Evolutionary conservation across 2,329 filamentous ascomycete species (phyloP), one percentile per base, ranked within the genome.

Genomic region (Dothideomycetes sp.): DNA sequence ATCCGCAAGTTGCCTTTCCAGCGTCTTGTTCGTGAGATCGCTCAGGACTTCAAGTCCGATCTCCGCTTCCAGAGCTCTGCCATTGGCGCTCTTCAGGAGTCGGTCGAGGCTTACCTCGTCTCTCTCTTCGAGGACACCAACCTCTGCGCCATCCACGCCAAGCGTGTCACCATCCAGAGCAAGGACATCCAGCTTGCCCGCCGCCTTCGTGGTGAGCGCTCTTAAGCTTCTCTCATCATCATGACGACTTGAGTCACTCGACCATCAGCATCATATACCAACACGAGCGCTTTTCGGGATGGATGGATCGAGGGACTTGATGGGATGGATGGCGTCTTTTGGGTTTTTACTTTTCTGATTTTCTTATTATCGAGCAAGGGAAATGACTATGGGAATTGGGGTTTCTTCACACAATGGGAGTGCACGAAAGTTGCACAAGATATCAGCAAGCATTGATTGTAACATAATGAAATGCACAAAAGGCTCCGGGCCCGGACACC

Each of bases 121-220:
- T 88, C 94, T 58, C 70, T 96, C n/a, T 95, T 96, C 58, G 88
- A 95, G 61, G 86, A 94, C 64, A 85, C 85, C 50, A 95, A 96
- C 67, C 74, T 96, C 29, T 95, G 89, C 67, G 91, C 89, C 48
- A 88, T 96, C 53, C 89, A 96, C 65, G 91, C 89, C 47, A 95
- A 94, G 69, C 75, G 89, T 60, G 87, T 96, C 39, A 96, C 89
- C 27, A 94, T 95, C 54, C 67, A 59, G 50, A 38, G 28, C 44
- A 42, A 44, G 34, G 91, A 96, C 64, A 94, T 98, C 54, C 89
- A 95, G 66, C 74, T 96, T 46, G 89, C 89, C 50, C 68, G 68
- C 53, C 68, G 68, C 49, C 68, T 71, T 57, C 68, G 68, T 59
- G 68, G 68, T 55, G 68, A 71, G 67, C 68, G 68, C 49, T 69